These are phyloP conservation scores for Parsonsia alboflavescens DNA, from an alignment of 257 asterid genomes.

Conservation along the genomic window DNA sequence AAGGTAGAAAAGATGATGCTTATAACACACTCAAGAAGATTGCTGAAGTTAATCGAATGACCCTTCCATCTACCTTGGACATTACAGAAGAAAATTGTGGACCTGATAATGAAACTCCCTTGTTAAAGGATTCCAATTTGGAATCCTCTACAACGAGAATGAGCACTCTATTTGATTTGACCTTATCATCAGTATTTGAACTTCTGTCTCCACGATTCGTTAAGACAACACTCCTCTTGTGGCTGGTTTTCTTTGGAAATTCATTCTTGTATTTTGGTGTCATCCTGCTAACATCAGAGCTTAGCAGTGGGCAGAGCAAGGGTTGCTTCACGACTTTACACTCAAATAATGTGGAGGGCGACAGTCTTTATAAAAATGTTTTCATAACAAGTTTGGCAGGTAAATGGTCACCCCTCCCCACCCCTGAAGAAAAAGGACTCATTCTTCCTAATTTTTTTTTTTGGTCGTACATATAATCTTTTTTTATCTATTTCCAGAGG, in stretches of 20 bases:
- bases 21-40: background rate
- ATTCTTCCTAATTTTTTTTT: no score
- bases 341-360: conserved; percentile 17
- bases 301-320: conserved; percentile 35
- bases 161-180: no score
- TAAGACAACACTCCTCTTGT: conserved; percentile 40
- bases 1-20: conserved; percentile 8
- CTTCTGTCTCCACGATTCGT: conserved; percentile 37
- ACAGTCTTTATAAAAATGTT: conserved; percentile 4
- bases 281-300: conserved; percentile 38
- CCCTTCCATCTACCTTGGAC: background rate
- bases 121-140: background rate
- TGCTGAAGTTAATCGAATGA: background rate
- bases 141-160: no score
- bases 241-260: conserved; percentile 47
- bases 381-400: no score
- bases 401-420: no score
- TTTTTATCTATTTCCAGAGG: conserved; percentile 30
- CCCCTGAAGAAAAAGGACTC: no score
- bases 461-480: background rate
- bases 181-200: no score
- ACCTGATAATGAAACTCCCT: background rate
- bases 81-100: background rate
- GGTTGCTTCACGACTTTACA: conserved; percentile 20
- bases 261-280: conserved; percentile 50